Evolutionary conservation across 495 filamentous ascomycete genomes (phyloP), one percentile per base, ranked within the genome.

Genomic region (Xylaria longipes): DNA sequence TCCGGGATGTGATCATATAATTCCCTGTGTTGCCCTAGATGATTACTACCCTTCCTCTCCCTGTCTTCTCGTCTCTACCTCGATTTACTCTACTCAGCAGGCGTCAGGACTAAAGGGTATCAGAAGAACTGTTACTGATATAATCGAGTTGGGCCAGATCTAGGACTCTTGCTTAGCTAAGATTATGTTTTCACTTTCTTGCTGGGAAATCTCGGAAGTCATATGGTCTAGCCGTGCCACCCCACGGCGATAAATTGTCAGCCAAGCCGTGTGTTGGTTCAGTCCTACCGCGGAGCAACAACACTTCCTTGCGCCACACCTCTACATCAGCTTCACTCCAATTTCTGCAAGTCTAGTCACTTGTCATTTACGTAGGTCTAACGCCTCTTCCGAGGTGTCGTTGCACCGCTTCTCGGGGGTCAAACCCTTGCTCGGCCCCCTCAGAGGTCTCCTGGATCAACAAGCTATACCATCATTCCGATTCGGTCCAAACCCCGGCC

Each of bases 401-500:
- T 66, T 71, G 50, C 52, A 71, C 69, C 46, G 50, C 69, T 65
- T 50, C 50, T 62, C 62, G 52, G 39, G 52, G 60, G 45, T 39
- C 35, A 22, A 25, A 41, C 25, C 69, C 50, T 45, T 56, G 35
- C 50, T 57, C 62, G 52, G 50, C 39, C 69, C 50, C 68, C 57
- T 61, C 39, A 20, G 31, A 54, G 69, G 27, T 63, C 27, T 45
- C 73, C 64, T 73, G 63, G 77, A 79, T 76, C 77, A 72, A 79
- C 75, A 74, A 60, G 31, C 72, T 70, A 72, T 72, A 70, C 70
- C 70, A 71, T 73, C 31, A 66, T 68, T 70, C 70, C 70, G 68
- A 66, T 74, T 72, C 66, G 68, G 52, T 75, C 62, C 54, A 70
- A 69, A 71, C 72, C 72, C 75, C 72, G 76, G 69, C 62, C 73